Evolutionary conservation across 139 green algal species (phyloP).

Genomic region (Diplosphaera chodatii): DNA sequence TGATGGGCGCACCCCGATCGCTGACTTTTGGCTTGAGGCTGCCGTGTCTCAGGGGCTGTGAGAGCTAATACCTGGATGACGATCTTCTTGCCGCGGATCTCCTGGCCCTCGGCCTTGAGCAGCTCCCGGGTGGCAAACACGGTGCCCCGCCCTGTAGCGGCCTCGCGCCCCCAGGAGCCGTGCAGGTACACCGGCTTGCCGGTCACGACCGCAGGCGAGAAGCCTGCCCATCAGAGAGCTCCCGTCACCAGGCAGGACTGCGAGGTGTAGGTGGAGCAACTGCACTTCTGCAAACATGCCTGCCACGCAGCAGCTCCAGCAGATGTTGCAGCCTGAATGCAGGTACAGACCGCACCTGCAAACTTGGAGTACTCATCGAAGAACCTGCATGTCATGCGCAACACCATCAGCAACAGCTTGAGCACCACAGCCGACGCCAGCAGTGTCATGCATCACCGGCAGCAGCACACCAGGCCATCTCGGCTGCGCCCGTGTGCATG

Average conservation of each 20-base stretch:
- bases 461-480: conserved; percentile 65
- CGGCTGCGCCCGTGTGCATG: conserved; percentile 76
- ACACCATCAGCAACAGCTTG: too few species aligned
- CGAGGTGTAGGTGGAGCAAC: too few species aligned
- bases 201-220: conserved; percentile 77
- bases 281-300: too few species aligned
- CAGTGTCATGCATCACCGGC: too few species aligned
- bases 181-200: conserved; percentile 49
- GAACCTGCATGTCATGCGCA: too few species aligned
- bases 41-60: too few species aligned
- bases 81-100: conserved; percentile 60
- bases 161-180: background rate
- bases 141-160: conserved; percentile 43
- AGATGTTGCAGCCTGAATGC: too few species aligned
- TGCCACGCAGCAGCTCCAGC: too few species aligned
- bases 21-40: too few species aligned
- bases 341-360: background rate
- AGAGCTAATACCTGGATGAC: conserved; percentile 66
- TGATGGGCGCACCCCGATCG: too few species aligned
- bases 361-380: conserved; percentile 93
- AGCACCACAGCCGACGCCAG: too few species aligned
- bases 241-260: too few species aligned
- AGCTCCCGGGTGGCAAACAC: conserved; percentile 70
- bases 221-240: conserved; percentile 53
- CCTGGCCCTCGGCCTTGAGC: conserved; percentile 39